Percentiles rank a stretch among this genome's conserved stretches.
Conservation (phyloP, 257 asterid genomes). For the Ophiorrhiza pumila region DNA sequence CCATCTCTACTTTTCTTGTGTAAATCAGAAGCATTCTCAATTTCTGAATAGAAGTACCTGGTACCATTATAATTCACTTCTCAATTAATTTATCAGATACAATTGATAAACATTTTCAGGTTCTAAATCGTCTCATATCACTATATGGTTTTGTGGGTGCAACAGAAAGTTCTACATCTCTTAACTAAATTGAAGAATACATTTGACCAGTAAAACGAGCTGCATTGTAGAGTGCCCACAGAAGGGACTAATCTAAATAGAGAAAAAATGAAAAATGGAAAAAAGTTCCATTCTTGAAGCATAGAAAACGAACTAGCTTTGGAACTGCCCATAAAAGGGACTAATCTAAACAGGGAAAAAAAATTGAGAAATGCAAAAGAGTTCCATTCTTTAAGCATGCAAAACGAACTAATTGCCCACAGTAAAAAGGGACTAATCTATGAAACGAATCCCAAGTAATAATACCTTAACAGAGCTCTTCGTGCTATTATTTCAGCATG, state of each 20-base stretch:
- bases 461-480: constrained; percentile 77
- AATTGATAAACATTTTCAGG: neutral
- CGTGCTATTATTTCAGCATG: constrained; percentile 93
- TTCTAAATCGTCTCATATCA: neutral
- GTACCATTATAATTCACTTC: constrained; percentile 20
- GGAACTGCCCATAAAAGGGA: too few species aligned
- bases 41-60: constrained; percentile 75
- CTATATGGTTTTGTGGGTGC: neutral
- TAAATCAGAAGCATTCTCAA: constrained; percentile 30
- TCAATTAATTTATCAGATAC: neutral
- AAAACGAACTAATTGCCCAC: neutral
- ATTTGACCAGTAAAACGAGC: neutral
- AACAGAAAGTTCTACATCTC: neutral
- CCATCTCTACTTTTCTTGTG: constrained; percentile 26
- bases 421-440: constrained; percentile 1
- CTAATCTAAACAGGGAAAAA: too few species aligned
- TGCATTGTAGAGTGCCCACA: too few species aligned
- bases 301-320: too few species aligned
- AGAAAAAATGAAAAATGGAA: too few species aligned
- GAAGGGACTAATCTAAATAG: too few species aligned
- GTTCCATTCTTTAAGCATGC: too few species aligned
- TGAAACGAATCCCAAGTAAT: constrained; percentile 10
- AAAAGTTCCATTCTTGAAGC: too few species aligned
- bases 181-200: neutral
- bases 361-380: neutral